Base-by-base conservation (phyloP, 176 grass and related monocot species). In the Zizania latifolia region DNA sequence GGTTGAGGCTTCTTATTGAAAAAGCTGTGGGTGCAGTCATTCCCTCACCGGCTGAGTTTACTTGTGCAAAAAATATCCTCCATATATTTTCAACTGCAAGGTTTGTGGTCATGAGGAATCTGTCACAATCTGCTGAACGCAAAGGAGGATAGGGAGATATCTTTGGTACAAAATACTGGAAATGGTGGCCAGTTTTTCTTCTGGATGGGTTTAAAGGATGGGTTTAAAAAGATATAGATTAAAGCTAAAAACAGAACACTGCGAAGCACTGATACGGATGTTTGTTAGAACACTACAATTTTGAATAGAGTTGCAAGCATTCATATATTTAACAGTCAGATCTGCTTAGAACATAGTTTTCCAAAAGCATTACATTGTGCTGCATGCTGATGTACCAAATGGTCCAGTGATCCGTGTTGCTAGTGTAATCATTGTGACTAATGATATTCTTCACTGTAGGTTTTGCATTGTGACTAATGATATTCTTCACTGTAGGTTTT, bases 401-500 rank as follows among this genome's bases (percentile, higher is more conserved):
- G 43, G 2, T 17, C n/a, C 12, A 68, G 23, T 68, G 65, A 30
- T 7, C 6, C 8, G 26, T 46, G 10, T 33, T 37, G n/a, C 62
- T 22, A 17, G 13, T 37, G 48, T 34, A 57, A 37, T 72, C 21
- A 9, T 27, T 65, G 10, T 43, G 36, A 57, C 23, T 0, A 73
- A 56, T 73, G 48, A 59, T 76, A 16, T 71, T 65, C 24, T 62
- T 61, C 12, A 4, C 35, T 75, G 11, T 77, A 97, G 94, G 90
- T 93, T 86, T 29, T 19, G 61, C 79, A 8, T 22, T 60, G 3
- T 92, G 28, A 39, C 28, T 45, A 4, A 56, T 73, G 48, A 59
- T 76, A 16, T 71, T 65, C 24, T 62, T 61, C 12, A 4, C 35
- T 75, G 11, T 77, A 97, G 94, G 90, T 93, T 86, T 29, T 97